Conservation (phyloP, 1,284 basidiomycete species). For the Ustilago tritici region DNA sequence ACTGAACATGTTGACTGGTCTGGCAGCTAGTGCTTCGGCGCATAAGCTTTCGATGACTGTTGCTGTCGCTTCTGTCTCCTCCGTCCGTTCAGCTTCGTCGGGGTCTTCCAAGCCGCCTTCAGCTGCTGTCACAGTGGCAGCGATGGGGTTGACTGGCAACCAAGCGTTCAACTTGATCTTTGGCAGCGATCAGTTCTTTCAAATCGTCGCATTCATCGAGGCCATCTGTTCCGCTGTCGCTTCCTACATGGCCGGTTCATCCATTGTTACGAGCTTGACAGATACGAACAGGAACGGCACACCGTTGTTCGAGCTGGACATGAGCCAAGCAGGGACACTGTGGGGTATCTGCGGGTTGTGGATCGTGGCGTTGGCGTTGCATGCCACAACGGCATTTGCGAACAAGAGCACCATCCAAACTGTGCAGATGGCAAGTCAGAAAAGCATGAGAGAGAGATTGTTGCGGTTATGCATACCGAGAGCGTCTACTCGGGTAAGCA, state of each 20-base stretch:
- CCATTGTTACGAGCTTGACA: slow-evolving; percentile 26
- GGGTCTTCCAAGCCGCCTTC: slow-evolving; percentile 22
- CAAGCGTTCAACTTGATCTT: slow-evolving; percentile 51
- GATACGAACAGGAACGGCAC: slow-evolving; percentile 24
- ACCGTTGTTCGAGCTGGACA: slow-evolving; percentile 36
- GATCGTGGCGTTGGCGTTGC: slow-evolving; percentile 37
- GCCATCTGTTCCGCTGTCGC: slow-evolving; percentile 47
- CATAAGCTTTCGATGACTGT: slow-evolving; percentile 54
- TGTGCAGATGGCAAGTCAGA: slow-evolving; percentile 34
- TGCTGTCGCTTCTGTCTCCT: slow-evolving; percentile 35
- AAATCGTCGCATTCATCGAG: slow-evolving; percentile 44
- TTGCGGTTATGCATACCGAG: slow-evolving; percentile 50
- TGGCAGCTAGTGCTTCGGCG: slow-evolving; percentile 39
- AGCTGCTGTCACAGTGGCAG: slow-evolving; percentile 29
- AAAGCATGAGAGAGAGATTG: slow-evolving; percentile 46
- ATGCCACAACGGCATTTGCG: slow-evolving; percentile 43
- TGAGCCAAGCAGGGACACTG: slow-evolving; percentile 45
- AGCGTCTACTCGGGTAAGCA: slow-evolving; percentile 43
- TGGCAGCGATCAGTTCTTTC: slow-evolving; percentile 48
- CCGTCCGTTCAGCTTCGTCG: slow-evolving; percentile 13
- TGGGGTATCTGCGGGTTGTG: slow-evolving; percentile 51
- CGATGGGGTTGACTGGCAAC: slow-evolving; percentile 26
- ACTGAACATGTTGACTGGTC: slow-evolving; percentile 51
- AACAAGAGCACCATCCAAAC: slow-evolving; percentile 48
- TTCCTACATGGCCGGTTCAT: slow-evolving; percentile 42